A percentile compares a stretch with the other conserved stretches of the same genome.
These are phyloP conservation scores for Didymella segeticola DNA, from an alignment of 2,329 filamentous ascomycete genomes.

Conservation along the genomic window DNA sequence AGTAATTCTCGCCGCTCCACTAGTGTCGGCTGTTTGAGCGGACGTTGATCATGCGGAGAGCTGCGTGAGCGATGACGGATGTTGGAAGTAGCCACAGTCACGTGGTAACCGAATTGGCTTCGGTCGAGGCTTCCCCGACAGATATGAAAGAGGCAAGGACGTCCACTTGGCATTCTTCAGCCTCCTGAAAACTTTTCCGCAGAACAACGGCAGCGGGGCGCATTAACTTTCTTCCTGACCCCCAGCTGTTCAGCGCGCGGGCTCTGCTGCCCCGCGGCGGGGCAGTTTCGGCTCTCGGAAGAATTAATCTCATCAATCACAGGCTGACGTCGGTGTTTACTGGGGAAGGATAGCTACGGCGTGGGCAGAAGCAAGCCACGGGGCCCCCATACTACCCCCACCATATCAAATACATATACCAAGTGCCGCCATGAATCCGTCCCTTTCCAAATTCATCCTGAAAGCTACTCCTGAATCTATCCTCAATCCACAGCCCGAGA, in stretches of 20 bases:
- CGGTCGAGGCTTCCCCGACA: conserved; percentile 31
- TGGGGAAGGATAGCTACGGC: conserved; percentile 7
- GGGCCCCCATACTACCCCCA: conserved; percentile 14
- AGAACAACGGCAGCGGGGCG: conserved; percentile 15
- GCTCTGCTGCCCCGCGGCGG: conserved; percentile 27
- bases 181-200: conserved; percentile 20
- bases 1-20: conserved; percentile 41
- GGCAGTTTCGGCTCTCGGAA: conserved; percentile 36
- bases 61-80: conserved; percentile 32
- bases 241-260: conserved; percentile 25
- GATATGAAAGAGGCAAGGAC: conserved; percentile 15
- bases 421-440: conserved; percentile 44
- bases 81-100: conserved; percentile 1
- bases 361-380: conserved; percentile 18
- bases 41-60: conserved; percentile 21
- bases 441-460: conserved; percentile 50
- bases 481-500: conserved; percentile 46
- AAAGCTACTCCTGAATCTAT: conserved; percentile 46
- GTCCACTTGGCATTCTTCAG: conserved; percentile 22
- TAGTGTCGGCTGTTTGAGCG: conserved; percentile 20
- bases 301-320: conserved; percentile 47
- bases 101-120: conserved; percentile 16
- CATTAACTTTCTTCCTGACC: conserved; percentile 23
- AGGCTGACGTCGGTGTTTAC: conserved; percentile 18
- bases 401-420: conserved; percentile 36